These are phyloP conservation scores for Buxus sempervirens DNA, from an alignment of 164 flowering plant genomes.

Conservation along the genomic window DNA sequence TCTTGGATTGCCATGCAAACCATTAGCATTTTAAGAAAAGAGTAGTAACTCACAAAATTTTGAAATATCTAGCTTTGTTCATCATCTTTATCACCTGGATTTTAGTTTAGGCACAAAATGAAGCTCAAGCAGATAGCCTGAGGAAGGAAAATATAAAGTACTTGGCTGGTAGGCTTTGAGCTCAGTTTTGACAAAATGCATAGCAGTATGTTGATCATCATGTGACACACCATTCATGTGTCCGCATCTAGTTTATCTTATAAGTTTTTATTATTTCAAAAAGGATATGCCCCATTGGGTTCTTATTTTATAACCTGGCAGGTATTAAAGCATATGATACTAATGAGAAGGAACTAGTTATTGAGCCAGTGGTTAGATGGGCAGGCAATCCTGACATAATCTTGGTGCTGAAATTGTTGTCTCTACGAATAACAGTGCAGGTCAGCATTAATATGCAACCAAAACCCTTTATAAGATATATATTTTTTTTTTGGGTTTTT, in stretches of 20 bases:
- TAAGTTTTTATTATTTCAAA: not conserved
- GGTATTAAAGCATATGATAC: constrained; percentile 76
- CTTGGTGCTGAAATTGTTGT: constrained; percentile 47
- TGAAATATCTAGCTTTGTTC: not conserved
- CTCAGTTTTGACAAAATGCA: not conserved
- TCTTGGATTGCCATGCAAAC: too few species aligned
- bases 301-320: constrained; percentile 18
- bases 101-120: too few species aligned
- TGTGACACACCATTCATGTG: not conserved
- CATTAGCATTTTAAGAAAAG: too few species aligned
- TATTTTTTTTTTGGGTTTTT: too few species aligned
- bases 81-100: not conserved
- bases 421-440: constrained; percentile 57
- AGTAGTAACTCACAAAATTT: not conserved
- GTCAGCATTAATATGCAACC: constrained; percentile 29
- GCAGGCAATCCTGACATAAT: constrained; percentile 79
- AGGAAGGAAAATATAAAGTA: too few species aligned
- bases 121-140: too few species aligned
- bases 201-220: not conserved
- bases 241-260: not conserved
- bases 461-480: not conserved
- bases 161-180: too few species aligned
- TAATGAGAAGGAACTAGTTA: constrained; percentile 68
- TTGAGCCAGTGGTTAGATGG: constrained; percentile 82
- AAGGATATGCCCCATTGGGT: not conserved